Base-by-base conservation (phyloP, 202 grass and related monocot species). In the Saccharum hybrid region DNA sequence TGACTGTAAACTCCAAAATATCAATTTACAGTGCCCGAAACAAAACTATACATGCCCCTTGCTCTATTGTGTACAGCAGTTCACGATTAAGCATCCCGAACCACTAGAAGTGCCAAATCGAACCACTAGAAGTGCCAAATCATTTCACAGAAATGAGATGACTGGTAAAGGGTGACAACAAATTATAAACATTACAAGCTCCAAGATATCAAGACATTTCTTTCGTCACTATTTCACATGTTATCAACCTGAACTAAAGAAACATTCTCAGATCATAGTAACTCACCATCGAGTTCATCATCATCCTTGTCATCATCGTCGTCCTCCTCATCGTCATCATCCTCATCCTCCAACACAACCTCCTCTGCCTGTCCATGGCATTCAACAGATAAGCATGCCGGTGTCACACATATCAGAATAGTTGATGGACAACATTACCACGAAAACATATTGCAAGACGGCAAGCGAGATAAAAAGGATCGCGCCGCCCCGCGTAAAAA, bases 271-370 rank as follows among this genome's bases (percentile, higher is more conserved):
- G 4, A 54, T n/a, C 6, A 8, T 6, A 18, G 8, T 8, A 71
- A 85, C 66, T 84, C 81, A 91, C 92, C 92, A 15, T 88, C 78
- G 7, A 40, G 33, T 66, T 87, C 86, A 74, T 91, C 86, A 15
- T 90, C 77, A 23, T 91, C 92, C 66, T 94, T 88, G 61, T 94
- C 92, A 71, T 91, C 91, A 0, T 91, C 92, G 0, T 91, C 88
- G 1, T 94, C 91, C 0, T 94, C 92, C 4, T 92, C 90, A 0
- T 91, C 81, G 0, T 90, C 88, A 36, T 94, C 91, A 0, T 86
- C 86, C 10, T 94, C 92, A 75, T 94, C 92, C 72, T 94, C 92
- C 66, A 94, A 72, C 5, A 91, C 60, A 82, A 88, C 86, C 60
- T 83, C 83, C 14, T 94, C 92, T 10, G 66, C 60, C 86, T 94